Percentiles rank a stretch among this genome's conserved stretches.
Conservation (phyloP, 148 eudicot genomes). For the Fagopyrum esculentum region DNA sequence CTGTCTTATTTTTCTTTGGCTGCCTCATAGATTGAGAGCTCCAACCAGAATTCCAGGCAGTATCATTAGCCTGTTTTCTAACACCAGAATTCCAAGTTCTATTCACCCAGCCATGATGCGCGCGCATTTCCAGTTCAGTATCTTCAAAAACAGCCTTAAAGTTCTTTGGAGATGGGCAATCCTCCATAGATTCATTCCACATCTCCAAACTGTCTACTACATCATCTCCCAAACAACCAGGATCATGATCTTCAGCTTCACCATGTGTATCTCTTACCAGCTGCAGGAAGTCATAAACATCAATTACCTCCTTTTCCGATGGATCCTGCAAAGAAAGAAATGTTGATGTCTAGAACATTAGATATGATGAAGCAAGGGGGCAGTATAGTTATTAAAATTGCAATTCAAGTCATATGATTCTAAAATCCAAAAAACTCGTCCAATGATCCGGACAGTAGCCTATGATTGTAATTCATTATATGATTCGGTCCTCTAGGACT, state of each 20-base stretch:
- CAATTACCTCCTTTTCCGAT: conserved; percentile 31
- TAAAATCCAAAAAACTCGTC: too few relatives aligned
- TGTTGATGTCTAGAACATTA: neutral
- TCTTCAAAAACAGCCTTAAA: conserved; percentile 68
- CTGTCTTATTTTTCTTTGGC: too few relatives aligned
- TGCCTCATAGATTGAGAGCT: too few relatives aligned
- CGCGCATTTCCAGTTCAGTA: neutral
- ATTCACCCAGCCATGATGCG: neutral
- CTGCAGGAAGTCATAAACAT: conserved; percentile 69
- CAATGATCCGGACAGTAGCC: too few relatives aligned
- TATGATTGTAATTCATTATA: too few relatives aligned
- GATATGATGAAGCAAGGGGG: neutral
- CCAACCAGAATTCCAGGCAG: too few relatives aligned
- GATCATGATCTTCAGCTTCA: conserved; percentile 25
- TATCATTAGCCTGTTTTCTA: too few relatives aligned
- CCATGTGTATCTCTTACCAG: conserved; percentile 39
- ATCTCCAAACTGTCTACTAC: conserved; percentile 49
- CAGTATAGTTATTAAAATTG: too few relatives aligned
- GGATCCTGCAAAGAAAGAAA: conserved; percentile 36
- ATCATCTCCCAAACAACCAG: conserved; percentile 70
- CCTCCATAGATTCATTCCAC: conserved; percentile 39
- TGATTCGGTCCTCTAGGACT: too few relatives aligned
- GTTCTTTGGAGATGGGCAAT: conserved; percentile 17
- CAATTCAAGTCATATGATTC: too few relatives aligned
- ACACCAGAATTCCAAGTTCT: neutral